Conservation (phyloP, 352 stramenopile genomes). For the Peronosclerospora sorghi region DNA sequence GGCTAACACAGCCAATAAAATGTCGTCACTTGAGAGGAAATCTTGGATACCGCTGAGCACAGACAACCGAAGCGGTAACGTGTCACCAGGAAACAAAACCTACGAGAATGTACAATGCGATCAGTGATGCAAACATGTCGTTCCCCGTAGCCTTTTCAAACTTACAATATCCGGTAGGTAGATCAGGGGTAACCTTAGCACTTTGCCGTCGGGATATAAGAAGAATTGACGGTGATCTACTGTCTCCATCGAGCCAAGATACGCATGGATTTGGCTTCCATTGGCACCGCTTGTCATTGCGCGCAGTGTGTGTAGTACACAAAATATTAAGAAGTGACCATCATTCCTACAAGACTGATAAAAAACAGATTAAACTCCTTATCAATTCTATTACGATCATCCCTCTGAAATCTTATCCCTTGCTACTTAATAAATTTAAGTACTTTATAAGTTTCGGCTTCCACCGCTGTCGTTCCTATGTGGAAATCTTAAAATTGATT, state of each 20-base stretch:
- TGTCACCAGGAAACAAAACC: conserved; percentile 76
- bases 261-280: conserved; percentile 32
- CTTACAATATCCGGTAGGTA: conserved; percentile 66
- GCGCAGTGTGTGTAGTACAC: too few relatives aligned
- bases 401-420: too few relatives aligned
- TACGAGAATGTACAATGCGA: conserved; percentile 5
- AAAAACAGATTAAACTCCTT: too few relatives aligned
- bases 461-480: too few relatives aligned
- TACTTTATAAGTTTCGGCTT: too few relatives aligned
- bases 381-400: too few relatives aligned
- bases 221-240: conserved; percentile 38
- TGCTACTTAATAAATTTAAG: too few relatives aligned
- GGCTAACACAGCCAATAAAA: conserved; percentile 48
- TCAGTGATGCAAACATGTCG: background rate
- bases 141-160: background rate
- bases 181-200: conserved; percentile 57
- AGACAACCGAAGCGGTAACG: conserved; percentile 59
- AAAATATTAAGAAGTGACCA: too few relatives aligned
- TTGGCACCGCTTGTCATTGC: too few relatives aligned
- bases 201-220: conserved; percentile 33
- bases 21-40: conserved; percentile 31
- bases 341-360: too few relatives aligned
- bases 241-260: conserved; percentile 58
- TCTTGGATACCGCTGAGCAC: conserved; percentile 35
- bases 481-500: too few relatives aligned